phyloP scores from a whole-genome alignment of 2,329 filamentous ascomycete genomes.

The Fusarium algeriense region DNA sequence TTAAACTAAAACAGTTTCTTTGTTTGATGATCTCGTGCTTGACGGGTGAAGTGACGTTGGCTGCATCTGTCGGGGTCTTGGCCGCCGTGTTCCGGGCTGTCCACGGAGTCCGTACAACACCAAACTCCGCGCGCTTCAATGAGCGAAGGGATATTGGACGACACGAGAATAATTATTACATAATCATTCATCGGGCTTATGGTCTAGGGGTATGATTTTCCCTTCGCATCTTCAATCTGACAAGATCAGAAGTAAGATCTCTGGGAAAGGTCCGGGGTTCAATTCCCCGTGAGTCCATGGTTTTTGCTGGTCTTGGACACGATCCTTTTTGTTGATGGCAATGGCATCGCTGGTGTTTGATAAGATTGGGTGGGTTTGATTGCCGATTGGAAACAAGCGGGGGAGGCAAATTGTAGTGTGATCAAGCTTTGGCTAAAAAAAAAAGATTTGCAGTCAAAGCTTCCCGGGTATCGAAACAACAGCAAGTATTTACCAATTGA shows the following conservation, averaged over 20 bases:
- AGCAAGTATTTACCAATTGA: background rate
- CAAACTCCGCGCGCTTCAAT: background rate
- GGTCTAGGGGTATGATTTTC: slow-evolving; percentile 38
- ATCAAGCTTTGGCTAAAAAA: background rate
- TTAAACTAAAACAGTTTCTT: background rate
- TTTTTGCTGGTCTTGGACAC: fast-evolving
- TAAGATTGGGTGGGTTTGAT: no score
- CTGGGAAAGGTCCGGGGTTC: slow-evolving; percentile 35
- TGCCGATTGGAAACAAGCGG: background rate
- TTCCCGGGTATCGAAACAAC: fast-evolving
- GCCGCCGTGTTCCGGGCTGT: background rate
- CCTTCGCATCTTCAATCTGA: slow-evolving; percentile 26
- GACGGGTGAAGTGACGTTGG: background rate
- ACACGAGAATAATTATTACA: background rate
- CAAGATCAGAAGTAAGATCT: background rate
- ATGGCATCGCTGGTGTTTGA: no score
- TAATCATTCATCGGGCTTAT: slow-evolving; percentile 31
- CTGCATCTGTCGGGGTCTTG: background rate
- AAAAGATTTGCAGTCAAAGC: background rate
- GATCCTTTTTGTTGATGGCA: background rate
- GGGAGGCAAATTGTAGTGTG: background rate
- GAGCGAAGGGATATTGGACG: background rate
- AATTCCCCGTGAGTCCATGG: slow-evolving; percentile 34
- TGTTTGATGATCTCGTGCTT: background rate
- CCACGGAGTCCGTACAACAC: background rate